These are phyloP conservation scores for Aquanectria penicillioides DNA, from an alignment of 2,329 filamentous ascomycete genomes.

Conservation along the genomic window DNA sequence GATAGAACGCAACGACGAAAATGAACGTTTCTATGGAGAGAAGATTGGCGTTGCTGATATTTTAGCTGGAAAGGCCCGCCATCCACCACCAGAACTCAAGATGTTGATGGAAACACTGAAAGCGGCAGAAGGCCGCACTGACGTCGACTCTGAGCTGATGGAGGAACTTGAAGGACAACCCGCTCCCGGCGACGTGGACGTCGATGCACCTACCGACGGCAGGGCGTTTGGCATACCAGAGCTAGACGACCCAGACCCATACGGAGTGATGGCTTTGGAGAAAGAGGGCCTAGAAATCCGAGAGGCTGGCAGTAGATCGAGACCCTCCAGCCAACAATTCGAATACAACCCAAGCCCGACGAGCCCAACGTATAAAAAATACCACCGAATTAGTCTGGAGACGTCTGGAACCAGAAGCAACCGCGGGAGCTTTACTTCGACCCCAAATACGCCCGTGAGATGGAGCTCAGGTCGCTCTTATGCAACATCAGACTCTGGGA, in stretches of 20 bases:
- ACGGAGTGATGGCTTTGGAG: constrained; percentile 49
- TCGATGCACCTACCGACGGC: constrained; percentile 41
- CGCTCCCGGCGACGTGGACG: constrained; percentile 47
- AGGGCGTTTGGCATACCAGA: constrained; percentile 51
- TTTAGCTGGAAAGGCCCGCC: constrained; percentile 53
- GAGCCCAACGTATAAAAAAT: constrained; percentile 50
- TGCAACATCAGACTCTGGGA: constrained; percentile 39
- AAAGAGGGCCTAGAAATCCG: constrained; percentile 49
- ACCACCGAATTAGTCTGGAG: constrained; percentile 44
- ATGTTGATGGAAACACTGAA: constrained; percentile 48
- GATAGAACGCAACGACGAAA: constrained; percentile 84
- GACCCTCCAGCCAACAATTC: constrained; percentile 48
- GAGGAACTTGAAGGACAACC: constrained; percentile 48
- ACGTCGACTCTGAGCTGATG: constrained; percentile 46
- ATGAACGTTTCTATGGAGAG: constrained; percentile 83
- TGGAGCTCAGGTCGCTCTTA: constrained; percentile 28
- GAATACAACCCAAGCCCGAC: constrained; percentile 49
- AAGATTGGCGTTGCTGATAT: constrained; percentile 56
- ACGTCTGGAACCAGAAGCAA: constrained; percentile 29
- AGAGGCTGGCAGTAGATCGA: constrained; percentile 48
- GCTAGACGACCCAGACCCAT: constrained; percentile 50
- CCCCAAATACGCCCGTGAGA: constrained; percentile 14
- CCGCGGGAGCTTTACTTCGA: constrained; percentile 34
- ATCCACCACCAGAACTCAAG: constrained; percentile 39
- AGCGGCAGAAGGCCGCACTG: constrained; percentile 45